Base-by-base conservation (phyloP, 345 rosid genomes). In the Ricinus communis region DNA sequence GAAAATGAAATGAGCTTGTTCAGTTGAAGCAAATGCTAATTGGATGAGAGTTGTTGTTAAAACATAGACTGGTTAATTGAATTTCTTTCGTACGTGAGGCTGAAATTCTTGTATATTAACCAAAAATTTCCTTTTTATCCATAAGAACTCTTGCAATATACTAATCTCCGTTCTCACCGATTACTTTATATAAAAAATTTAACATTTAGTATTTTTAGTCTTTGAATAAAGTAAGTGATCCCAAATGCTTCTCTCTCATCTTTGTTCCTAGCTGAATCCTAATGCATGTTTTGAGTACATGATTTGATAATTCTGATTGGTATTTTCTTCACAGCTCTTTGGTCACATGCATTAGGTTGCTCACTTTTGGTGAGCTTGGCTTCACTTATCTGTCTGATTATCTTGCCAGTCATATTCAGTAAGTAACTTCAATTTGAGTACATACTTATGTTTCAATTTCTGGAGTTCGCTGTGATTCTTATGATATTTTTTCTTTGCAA, bases 291-390 rank as follows among this genome's bases (percentile, higher is more conserved):
- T 33, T 33, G 38, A 2, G 38, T 33, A 33, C 6, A 43, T 43
- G 47, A 64, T 45, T 28, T 53, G 27, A 36, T 18, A 30, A 15
- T 27, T n/a, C 14, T 66, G 19, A 46, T 38, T 28, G 22, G 16
- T 38, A 9, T 41, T 68, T 63, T 69, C 31, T 33, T 63, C 24
- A 1, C 65, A 93, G 98, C 88, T 30, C 79, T 92, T 50, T 95
- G 99, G 99, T 16, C 87, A 11, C 75, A 74, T 79, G 96, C 99
- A 60, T 62, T 95, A 90, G 98, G 99, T 45, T 95, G 99, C 85
- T 95, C 99, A 22, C 90, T 95, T 67, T 85, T 95, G 84, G 98
- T 95, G 74, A 95, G 98, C 89, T 89, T 93, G 85, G 98, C 98
- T 18, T 92, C 99, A 56, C 96, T 95, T 65, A 79, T 92, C 72